Percentiles rank a stretch among this genome's conserved stretches.
These are phyloP conservation scores for Euphorbia lathyris DNA, from an alignment of 345 rosid genomes.

Conservation along the genomic window DNA sequence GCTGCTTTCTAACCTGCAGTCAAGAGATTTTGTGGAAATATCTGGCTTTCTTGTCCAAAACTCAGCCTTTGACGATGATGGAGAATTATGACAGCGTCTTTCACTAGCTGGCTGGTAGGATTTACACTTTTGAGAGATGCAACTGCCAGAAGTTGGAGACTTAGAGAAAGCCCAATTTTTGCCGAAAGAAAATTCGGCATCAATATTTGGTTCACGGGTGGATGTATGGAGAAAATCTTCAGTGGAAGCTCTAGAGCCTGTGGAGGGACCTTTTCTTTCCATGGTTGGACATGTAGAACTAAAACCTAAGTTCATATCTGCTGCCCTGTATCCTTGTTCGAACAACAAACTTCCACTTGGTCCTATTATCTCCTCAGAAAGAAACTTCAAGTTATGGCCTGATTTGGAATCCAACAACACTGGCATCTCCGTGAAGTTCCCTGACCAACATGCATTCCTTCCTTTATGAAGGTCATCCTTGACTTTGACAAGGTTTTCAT, in stretches of 20 bases:
- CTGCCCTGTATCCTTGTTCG: constrained; percentile 36
- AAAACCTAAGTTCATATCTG: constrained; percentile 29
- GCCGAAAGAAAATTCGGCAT: constrained; percentile 16
- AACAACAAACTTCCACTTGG: constrained; percentile 23
- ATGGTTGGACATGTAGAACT: constrained; percentile 23
- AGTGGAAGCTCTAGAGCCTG: constrained; percentile 18
- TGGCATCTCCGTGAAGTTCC: constrained; percentile 24
- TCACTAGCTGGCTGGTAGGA: constrained; percentile 22
- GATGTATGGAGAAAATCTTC: constrained; percentile 24
- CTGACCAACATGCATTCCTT: constrained; percentile 22
- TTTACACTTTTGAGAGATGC: constrained; percentile 21
- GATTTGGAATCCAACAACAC: constrained; percentile 29
- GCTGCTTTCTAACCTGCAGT: constrained; percentile 17
- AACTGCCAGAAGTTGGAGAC: constrained; percentile 20
- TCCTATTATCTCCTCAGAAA: constrained; percentile 28
- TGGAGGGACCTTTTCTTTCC: constrained; percentile 22
- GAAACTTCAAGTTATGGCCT: constrained; percentile 23
- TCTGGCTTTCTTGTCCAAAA: constrained; percentile 28
- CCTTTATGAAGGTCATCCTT: constrained; percentile 23
- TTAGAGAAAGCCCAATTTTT: constrained; percentile 15
- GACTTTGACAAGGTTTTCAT: constrained; percentile 24
- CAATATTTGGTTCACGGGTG: constrained; percentile 16
- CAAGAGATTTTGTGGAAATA: constrained; percentile 22
- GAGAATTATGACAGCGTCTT: constrained; percentile 21
- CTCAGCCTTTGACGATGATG: constrained; percentile 32